These are phyloP conservation scores for Tuber indicum DNA, from an alignment of 495 filamentous ascomycete genomes.

Conservation along the genomic window DNA sequence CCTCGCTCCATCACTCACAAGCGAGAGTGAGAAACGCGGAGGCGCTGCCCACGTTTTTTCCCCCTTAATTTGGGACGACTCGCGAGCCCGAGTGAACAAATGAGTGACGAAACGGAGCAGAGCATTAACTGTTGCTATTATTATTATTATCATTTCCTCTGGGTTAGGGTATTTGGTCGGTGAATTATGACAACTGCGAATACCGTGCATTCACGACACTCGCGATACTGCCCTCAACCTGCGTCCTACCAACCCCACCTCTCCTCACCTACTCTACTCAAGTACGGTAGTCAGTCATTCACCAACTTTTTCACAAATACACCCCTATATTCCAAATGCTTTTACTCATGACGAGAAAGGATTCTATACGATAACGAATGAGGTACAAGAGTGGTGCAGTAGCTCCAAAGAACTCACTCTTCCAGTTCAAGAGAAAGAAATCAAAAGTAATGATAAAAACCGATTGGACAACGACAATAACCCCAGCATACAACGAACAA, in stretches of 20 bases:
- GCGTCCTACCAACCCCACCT: not conserved
- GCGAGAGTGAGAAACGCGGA: not conserved
- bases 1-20: not conserved
- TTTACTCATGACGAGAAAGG: not conserved
- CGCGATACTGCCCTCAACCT: not conserved
- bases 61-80: not conserved
- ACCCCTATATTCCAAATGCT: not conserved
- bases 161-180: not conserved
- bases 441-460: not conserved
- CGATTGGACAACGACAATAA: not conserved
- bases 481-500: conserved; percentile 1
- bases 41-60: not conserved
- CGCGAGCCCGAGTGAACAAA: not conserved
- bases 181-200: not conserved
- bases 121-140: not conserved
- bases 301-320: no score
- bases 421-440: not conserved
- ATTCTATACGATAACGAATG: conserved; percentile 1
- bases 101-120: not conserved
- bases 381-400: not conserved
- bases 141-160: not conserved
- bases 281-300: no score
- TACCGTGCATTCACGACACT: not conserved
- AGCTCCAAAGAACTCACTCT: conserved; percentile 1
- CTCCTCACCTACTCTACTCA: not conserved